These are phyloP conservation scores for Phyllosticta citribraziliensis DNA, from an alignment of 2,329 filamentous ascomycete genomes.

Conservation along the genomic window DNA sequence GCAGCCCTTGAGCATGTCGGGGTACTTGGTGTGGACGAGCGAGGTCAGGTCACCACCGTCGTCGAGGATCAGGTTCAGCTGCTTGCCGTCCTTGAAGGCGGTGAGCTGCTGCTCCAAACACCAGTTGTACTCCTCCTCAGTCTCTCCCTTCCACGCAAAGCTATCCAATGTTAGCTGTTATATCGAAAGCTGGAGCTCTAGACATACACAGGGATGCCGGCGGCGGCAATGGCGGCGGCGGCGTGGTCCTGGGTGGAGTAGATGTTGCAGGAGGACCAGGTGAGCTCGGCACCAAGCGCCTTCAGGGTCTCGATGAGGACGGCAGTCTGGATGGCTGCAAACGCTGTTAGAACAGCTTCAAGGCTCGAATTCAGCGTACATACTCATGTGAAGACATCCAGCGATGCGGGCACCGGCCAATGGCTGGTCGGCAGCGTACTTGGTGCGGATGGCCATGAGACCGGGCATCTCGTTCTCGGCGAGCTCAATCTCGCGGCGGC, in stretches of 20 bases:
- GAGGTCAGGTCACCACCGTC: constrained; percentile 95
- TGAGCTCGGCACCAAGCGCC: constrained; percentile 92
- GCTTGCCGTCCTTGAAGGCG: constrained; percentile 94
- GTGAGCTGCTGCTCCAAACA: constrained; percentile 96
- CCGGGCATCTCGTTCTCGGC: constrained; percentile 90
- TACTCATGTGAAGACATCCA: constrained; percentile 96
- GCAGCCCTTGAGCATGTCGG: constrained; percentile 96
- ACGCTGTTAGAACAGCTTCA: constrained; percentile 14
- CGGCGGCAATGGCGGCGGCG: constrained; percentile 89
- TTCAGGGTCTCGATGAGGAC: constrained; percentile 98
- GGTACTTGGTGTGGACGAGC: constrained; percentile 96
- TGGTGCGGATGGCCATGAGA: constrained; percentile 87
- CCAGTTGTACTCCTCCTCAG: constrained; percentile 99
- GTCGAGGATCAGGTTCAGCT: constrained; percentile 97
- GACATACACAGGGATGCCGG: constrained; percentile 71
- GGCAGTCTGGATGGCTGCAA: constrained; percentile 83
- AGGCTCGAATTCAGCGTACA: constrained; percentile 18
- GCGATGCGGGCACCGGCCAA: constrained; percentile 91
- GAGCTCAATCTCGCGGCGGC: constrained; percentile 97
- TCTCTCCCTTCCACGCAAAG: constrained; percentile 81
- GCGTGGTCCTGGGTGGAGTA: constrained; percentile 99
- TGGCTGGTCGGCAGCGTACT: constrained; percentile 90
- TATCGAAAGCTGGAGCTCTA: constrained; percentile 37
- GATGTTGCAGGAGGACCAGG: constrained; percentile 99
- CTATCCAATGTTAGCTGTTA: constrained; percentile 18